Evolutionary conservation across 2,329 filamentous ascomycete species (phyloP).

Genomic region (Davidsoniella virescens): DNA sequence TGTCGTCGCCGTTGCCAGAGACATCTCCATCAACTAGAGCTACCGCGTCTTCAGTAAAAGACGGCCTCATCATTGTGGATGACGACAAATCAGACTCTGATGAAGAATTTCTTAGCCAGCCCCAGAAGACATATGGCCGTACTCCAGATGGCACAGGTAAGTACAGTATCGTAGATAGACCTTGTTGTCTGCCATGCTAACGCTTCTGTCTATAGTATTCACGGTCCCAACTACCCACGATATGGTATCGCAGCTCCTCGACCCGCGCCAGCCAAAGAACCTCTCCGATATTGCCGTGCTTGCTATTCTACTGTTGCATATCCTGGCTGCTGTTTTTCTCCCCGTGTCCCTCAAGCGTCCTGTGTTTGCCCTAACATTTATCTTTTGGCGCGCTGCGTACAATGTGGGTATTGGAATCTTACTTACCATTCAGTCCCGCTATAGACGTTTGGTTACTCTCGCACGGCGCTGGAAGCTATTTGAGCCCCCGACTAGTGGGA

Average conservation of each 20-base stretch:
- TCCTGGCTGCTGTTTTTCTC: conserved; percentile 56
- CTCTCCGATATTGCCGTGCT: conserved; percentile 71
- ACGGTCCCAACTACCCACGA: conserved; percentile 92
- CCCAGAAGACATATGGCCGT: conserved; percentile 67
- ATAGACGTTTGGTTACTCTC: conserved; percentile 74
- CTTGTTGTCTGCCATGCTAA: neutral
- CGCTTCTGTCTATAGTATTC: conserved; percentile 48
- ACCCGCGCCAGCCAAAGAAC: conserved; percentile 90
- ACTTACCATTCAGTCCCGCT: conserved; percentile 76
- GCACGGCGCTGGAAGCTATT: conserved; percentile 76
- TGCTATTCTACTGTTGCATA: conserved; percentile 57
- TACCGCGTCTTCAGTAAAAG: neutral
- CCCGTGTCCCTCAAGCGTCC: conserved; percentile 55
- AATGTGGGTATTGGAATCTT: conserved; percentile 88
- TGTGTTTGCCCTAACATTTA: conserved; percentile 65
- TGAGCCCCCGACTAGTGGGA: conserved; percentile 55
- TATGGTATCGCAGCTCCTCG: conserved; percentile 95
- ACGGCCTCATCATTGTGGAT: neutral
- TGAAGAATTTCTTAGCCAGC: neutral
- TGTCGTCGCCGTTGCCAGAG: neutral
- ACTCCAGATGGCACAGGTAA: conserved; percentile 81
- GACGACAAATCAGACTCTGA: conserved; percentile 1
- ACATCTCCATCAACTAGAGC: conserved; percentile 8
- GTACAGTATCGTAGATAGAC: conserved; percentile 21
- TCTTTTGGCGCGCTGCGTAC: conserved; percentile 86